Conservation (phyloP, 371 early-diverging fungal genomes). For the Syncephalastrum monosporum region DNA sequence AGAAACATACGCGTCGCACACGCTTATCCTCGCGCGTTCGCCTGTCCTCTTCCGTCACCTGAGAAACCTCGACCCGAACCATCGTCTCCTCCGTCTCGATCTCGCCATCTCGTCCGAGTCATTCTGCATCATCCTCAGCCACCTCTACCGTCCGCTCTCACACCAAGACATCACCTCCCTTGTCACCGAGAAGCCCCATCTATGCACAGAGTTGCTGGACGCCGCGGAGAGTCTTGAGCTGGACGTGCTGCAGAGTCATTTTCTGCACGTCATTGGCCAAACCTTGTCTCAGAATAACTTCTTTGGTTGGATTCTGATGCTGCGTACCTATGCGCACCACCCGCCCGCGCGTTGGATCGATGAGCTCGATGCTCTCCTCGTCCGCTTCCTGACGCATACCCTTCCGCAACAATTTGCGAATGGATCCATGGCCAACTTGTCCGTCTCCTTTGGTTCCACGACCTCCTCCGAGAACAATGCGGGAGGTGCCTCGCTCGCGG, state of each 20-base stretch:
- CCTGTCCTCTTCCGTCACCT: slow-evolving; percentile 36
- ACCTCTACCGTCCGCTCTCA: slow-evolving; percentile 30
- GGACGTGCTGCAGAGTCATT: slow-evolving; percentile 21
- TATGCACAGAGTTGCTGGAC: slow-evolving; percentile 35
- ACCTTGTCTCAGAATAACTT: slow-evolving; percentile 27
- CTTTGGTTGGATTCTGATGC: slow-evolving; percentile 27
- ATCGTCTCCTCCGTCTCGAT: slow-evolving; percentile 26
- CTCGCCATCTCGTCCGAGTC: slow-evolving; percentile 30
- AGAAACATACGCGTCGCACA: slow-evolving; percentile 30
- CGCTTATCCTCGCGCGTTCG: slow-evolving; percentile 34
- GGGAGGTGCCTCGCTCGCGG: slow-evolving; percentile 1
- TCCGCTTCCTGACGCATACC: slow-evolving; percentile 23
- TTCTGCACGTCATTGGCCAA: slow-evolving; percentile 23
- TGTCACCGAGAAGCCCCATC: slow-evolving; percentile 35
- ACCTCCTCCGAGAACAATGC: no score
- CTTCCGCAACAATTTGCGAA: slow-evolving; percentile 28
- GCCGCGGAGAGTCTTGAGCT: slow-evolving; percentile 38
- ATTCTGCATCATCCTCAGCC: slow-evolving; percentile 30
- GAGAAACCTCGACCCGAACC: slow-evolving; percentile 16
- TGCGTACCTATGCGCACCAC: slow-evolving; percentile 2
- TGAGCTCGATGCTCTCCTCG: slow-evolving; percentile 30
- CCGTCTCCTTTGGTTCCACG: no score
- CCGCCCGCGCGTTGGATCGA: slow-evolving; percentile 23
- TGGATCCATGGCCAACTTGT: slow-evolving; percentile 17
- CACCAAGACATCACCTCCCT: slow-evolving; percentile 32